phyloP scores from a whole-genome alignment of 2,329 filamentous ascomycete species.

The Aureobasidium sp. region DNA sequence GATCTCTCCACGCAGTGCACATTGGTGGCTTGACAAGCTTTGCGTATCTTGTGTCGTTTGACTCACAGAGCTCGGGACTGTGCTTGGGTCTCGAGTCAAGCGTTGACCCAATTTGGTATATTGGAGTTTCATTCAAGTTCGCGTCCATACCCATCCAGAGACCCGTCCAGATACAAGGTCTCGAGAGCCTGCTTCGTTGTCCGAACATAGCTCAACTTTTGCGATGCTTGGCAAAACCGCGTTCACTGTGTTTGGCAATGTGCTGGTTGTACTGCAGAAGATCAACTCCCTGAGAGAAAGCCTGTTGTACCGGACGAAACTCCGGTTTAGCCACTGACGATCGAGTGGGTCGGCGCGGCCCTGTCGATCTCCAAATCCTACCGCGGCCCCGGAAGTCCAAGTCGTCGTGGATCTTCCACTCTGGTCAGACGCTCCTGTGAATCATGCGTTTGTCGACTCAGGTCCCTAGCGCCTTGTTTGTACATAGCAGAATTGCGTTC shows the following conservation, averaged over 20 bases:
- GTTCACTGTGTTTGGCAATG: too few species aligned
- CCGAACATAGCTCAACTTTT: too few species aligned
- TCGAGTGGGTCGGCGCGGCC: neutral
- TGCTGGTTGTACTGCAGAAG: neutral
- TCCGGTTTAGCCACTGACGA: neutral
- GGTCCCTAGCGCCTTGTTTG: neutral
- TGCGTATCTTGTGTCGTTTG: neutral
- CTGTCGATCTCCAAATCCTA: neutral
- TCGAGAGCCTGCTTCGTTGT: too few species aligned
- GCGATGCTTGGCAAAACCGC: too few species aligned
- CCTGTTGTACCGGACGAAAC: neutral
- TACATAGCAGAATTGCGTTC: too few species aligned
- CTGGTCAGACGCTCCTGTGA: neutral
- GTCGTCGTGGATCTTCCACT: neutral
- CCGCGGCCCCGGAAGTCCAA: neutral
- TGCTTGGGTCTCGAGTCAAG: neutral
- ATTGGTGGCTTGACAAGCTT: neutral
- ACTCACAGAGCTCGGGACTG: neutral
- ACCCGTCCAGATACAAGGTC: too few species aligned
- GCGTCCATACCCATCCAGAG: too few species aligned
- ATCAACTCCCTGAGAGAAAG: neutral
- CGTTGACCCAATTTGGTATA: neutral
- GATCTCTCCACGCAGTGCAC: neutral
- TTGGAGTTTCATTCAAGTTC: neutral
- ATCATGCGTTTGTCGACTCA: neutral